Percentiles rank a stretch among this genome's conserved stretches.
phyloP scores from a whole-genome alignment of 345 rosid genomes.

The Citrus glauca region DNA sequence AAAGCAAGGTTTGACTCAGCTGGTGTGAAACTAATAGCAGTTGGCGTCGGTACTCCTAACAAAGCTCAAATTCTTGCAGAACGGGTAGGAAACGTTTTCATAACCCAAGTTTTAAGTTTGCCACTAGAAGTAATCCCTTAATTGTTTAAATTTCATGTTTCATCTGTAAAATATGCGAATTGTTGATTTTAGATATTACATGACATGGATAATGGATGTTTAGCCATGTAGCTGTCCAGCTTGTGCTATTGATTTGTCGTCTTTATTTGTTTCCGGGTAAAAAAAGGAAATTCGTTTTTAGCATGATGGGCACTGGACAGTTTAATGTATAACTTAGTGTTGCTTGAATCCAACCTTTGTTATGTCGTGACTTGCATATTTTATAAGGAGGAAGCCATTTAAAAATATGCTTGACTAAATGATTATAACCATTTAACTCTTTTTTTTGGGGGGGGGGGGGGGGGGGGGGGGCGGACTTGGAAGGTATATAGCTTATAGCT shows the following conservation, averaged over 20 bases:
- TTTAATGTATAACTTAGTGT: neutral
- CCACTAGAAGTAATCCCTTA: neutral
- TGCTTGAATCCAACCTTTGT: neutral
- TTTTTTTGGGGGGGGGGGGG: too few species aligned
- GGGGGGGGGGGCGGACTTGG: too few species aligned
- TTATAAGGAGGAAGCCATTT: neutral
- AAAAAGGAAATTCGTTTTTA: neutral
- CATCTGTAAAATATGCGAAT: neutral
- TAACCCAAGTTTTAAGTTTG: neutral
- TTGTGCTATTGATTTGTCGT: neutral
- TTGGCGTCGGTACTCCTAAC: conserved; percentile 82
- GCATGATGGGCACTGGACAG: neutral
- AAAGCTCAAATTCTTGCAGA: conserved; percentile 70
- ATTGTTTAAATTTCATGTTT: neutral
- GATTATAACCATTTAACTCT: neutral
- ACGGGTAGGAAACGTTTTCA: conserved; percentile 33
- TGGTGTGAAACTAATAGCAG: conserved; percentile 74
- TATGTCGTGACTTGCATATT: neutral
- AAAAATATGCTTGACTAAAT: neutral
- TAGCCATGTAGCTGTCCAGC: neutral
- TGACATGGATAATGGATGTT: neutral
- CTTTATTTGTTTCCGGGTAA: too few species aligned
- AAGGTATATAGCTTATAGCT: neutral
- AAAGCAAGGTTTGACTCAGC: conserved; percentile 69
- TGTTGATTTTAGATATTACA: neutral